These are phyloP conservation scores for Trichomonas gallinae DNA, from an alignment of 208 protist genomes.

Conservation along the genomic window DNA sequence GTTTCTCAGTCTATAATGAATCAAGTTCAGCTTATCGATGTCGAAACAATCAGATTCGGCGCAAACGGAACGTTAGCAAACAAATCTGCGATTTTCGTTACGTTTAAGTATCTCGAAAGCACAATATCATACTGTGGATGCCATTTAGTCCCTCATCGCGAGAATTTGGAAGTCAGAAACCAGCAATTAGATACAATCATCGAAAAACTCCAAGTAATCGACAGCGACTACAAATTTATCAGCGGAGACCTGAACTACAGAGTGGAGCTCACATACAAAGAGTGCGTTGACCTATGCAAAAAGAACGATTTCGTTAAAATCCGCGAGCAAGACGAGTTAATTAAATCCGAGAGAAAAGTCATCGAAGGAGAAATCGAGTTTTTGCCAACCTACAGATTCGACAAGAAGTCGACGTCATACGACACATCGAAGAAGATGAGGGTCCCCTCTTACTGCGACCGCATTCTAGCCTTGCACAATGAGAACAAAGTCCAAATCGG, in stretches of 20 bases:
- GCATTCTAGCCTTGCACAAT: background rate
- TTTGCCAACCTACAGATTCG: constrained; percentile 43
- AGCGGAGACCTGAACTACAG: background rate
- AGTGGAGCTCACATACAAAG: background rate
- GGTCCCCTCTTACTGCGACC: constrained; percentile 34
- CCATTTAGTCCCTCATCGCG: background rate
- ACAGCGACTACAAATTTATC: background rate
- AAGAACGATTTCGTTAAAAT: background rate
- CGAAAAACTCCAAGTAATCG: background rate
- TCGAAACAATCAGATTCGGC: background rate
- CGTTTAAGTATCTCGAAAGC: background rate
- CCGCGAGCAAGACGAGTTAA: background rate
- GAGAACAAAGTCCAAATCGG: too few species aligned
- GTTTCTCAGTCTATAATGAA: background rate
- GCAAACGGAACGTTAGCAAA: background rate
- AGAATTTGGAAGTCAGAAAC: background rate
- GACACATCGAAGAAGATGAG: constrained; percentile 26
- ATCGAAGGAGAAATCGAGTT: constrained; percentile 35
- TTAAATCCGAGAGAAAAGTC: background rate
- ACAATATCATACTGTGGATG: background rate
- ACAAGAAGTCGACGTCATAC: constrained; percentile 26
- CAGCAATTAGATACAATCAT: background rate
- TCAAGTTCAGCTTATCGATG: background rate
- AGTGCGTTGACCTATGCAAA: background rate
- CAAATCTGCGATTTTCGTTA: background rate